Percentiles rank a stretch among this genome's conserved stretches.
Conservation (phyloP, 768 basidiomycete genomes). For the Hypsizygus marmoreus region DNA sequence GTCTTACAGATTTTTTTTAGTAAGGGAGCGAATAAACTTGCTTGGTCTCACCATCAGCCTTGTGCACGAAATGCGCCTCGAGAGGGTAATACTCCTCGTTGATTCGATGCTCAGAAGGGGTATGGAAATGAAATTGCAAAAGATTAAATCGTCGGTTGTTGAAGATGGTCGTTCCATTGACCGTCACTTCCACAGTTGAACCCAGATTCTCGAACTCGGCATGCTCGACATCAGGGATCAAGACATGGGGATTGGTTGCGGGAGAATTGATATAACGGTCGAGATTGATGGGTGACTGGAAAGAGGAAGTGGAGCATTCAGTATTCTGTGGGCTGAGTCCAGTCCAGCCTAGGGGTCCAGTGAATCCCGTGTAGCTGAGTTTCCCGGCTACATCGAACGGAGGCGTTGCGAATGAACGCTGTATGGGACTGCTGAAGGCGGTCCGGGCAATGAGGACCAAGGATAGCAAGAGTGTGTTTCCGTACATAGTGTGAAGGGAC, state of each 20-base stretch:
- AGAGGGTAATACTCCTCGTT: slow-evolving; percentile 9
- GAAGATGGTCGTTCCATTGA: slow-evolving; percentile 3
- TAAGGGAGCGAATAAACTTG: not conserved
- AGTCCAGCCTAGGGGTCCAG: slow-evolving; percentile 10
- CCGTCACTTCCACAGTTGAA: slow-evolving; percentile 6
- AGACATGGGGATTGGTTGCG: not conserved
- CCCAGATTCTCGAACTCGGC: slow-evolving; percentile 5
- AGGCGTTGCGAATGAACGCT: too few relatives aligned
- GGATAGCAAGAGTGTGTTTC: too few relatives aligned
- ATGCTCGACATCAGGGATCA: slow-evolving; percentile 4
- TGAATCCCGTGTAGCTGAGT: slow-evolving; percentile 8
- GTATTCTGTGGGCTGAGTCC: slow-evolving; percentile 4
- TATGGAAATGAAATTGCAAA: slow-evolving; percentile 11
- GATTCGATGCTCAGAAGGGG: slow-evolving; percentile 11
- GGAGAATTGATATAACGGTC: not conserved
- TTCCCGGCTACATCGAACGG: too few relatives aligned
- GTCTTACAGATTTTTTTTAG: slow-evolving; percentile 1
- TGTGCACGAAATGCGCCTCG: slow-evolving; percentile 9
- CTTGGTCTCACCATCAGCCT: slow-evolving; percentile 1
- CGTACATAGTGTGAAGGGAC: too few relatives aligned
- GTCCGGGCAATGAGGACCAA: too few relatives aligned
- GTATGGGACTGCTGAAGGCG: too few relatives aligned
- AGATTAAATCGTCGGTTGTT: not conserved
- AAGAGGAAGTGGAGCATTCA: slow-evolving; percentile 1
- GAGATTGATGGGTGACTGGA: slow-evolving; percentile 10